Evolutionary conservation across 2,329 filamentous ascomycete genomes (phyloP), one percentile per base, ranked within the genome.

Genomic region (Botrytis galanthina): DNA sequence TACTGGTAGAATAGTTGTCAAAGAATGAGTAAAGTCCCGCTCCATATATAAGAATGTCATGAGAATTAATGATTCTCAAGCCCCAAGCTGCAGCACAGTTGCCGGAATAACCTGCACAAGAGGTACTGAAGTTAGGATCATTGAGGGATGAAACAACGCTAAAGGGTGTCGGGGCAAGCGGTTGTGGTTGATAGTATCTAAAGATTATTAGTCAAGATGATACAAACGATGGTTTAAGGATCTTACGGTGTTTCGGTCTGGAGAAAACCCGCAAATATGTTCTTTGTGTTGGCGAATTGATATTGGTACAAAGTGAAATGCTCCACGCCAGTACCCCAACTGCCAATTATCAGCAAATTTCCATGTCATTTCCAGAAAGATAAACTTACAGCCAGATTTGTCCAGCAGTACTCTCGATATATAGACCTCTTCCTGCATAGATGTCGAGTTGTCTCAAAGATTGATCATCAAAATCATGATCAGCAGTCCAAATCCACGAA

Each of bases 171-270:
- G 82, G 84, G 0, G 90, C 88, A 63, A 82, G 83, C 0, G 91
- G 91, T 78, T 87, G 88, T 37, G 90, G 88, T 80, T 93, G 91
- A 82, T 88, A 92, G 82, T 93, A 93, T 60, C 77, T 78, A 48
- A 51, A 48, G 10, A 10, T 63, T 4, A 46, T 71, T 22, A 71
- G 44, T n/a, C 26, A 26, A 29, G 16, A 16, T n/a, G 9, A 29
- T 14, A 35, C 8, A 14, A 22, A 42, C 1, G 16, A 20, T 42
- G 1, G 3, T 7, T 9, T 8, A 32, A 42, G 48, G 1, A 29
- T 4, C 48, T 68, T 71, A 73, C 44, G 72, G 51, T 18, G 78
- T 78, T 63, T 80, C 79, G 1, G 78, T 80, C 63, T 80, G 79
- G 9, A 77, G 70, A 26, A 76, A 74, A 7, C 78, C 78, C 4